Evolutionary conservation across 306 rosid genomes (phyloP).

Genomic region (Amphicarpaea edgeworthii): DNA sequence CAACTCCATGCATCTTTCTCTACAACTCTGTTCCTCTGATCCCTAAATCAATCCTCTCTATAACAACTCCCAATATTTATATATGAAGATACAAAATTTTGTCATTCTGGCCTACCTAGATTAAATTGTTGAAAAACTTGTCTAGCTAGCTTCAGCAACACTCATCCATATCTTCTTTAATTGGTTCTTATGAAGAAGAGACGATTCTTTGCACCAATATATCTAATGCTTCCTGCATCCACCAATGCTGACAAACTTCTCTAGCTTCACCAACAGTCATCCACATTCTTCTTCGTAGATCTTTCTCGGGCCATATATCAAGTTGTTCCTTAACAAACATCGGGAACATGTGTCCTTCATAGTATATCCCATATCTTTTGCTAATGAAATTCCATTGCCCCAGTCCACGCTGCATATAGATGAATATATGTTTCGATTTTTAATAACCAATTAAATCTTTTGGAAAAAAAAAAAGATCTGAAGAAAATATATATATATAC

Average conservation of each 20-base stretch:
- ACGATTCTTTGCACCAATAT: slow-evolving; percentile 70
- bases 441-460: neutral
- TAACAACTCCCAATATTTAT: neutral
- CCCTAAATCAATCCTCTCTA: slow-evolving; percentile 5
- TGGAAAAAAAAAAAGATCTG: neutral
- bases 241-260: slow-evolving; percentile 94
- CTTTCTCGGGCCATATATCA: slow-evolving; percentile 91
- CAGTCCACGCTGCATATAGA: slow-evolving; percentile 72
- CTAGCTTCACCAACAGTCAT: slow-evolving; percentile 77
- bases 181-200: slow-evolving; percentile 42
- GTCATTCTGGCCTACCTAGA: slow-evolving; percentile 27
- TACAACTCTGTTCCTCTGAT: slow-evolving; percentile 20
- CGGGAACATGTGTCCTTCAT: slow-evolving; percentile 97
- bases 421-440: slow-evolving; percentile 4
- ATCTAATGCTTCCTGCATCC: slow-evolving; percentile 99
- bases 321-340: slow-evolving; percentile 86
- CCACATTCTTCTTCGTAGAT: slow-evolving; percentile 79
- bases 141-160: no score
- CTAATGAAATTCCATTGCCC: slow-evolving; percentile 96
- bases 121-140: slow-evolving; percentile 3
- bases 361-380: slow-evolving; percentile 79
- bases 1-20: neutral
- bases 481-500: slow-evolving; percentile 44
- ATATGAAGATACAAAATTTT: slow-evolving; percentile 4
- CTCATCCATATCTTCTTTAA: slow-evolving; percentile 30